Evolutionary conservation across 371 early-diverging fungal species (phyloP).

Genomic region (Actinomortierella ambigua): DNA sequence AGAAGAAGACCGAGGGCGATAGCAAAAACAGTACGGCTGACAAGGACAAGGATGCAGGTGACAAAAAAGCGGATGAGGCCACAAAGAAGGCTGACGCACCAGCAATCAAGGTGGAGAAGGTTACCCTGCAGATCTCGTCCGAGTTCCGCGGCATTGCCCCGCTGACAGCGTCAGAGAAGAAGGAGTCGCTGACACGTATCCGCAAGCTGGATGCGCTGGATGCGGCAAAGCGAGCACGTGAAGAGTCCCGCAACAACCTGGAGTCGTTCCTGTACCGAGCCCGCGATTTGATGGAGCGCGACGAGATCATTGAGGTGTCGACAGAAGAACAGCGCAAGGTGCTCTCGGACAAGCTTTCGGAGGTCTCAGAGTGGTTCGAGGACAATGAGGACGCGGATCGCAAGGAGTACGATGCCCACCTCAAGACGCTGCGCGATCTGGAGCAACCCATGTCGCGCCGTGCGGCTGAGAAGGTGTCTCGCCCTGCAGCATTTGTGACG

Average conservation of each 20-base stretch:
- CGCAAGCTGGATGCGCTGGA: conserved; percentile 51
- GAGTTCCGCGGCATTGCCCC: conserved; percentile 37
- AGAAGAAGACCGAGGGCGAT: conserved; percentile 47
- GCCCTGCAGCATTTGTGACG: conserved; percentile 63
- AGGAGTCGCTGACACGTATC: conserved; percentile 33
- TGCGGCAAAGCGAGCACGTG: conserved; percentile 68
- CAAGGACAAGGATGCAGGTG: conserved; percentile 1
- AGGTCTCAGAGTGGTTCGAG: conserved; percentile 88
- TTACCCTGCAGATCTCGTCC: conserved; percentile 45
- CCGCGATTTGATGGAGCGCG: conserved; percentile 81
- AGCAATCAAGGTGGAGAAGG: conserved; percentile 48
- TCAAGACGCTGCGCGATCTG: conserved; percentile 58
- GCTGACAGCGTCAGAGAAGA: conserved; percentile 22
- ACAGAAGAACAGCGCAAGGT: conserved; percentile 74
- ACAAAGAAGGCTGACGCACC: conserved; percentile 18
- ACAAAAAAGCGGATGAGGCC: conserved; percentile 10
- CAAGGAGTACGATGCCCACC: conserved; percentile 50
- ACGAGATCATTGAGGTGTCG: conserved; percentile 66
- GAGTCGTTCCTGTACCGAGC: conserved; percentile 90
- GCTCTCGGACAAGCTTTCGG: conserved; percentile 63
- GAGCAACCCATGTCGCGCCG: conserved; percentile 72
- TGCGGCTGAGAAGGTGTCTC: conserved; percentile 60
- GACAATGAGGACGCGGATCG: conserved; percentile 74
- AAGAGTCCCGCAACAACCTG: conserved; percentile 87
- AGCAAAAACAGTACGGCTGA: conserved; percentile 7